These are phyloP conservation scores for Linnemannia elongata DNA, from an alignment of 192 early-diverging fungal genomes.

Conservation along the genomic window DNA sequence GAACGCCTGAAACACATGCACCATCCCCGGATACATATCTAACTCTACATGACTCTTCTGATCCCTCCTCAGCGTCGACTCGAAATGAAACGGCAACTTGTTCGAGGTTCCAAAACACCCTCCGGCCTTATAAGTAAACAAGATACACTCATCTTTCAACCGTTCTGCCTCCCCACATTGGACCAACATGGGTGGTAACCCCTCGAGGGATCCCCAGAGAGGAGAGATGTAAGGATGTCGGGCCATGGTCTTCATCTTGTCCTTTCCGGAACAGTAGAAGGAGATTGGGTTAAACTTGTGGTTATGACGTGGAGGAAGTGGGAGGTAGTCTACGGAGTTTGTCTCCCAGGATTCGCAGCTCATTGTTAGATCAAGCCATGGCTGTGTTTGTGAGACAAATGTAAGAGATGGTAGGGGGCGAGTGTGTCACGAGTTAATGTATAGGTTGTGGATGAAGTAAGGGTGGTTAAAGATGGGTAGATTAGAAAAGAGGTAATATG, in stretches of 20 bases:
- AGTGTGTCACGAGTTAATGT: not conserved
- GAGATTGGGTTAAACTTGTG: constrained; percentile 59
- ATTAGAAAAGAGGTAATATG: not conserved
- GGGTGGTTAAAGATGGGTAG: not conserved
- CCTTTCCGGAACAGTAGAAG: constrained; percentile 56
- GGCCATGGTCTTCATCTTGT: constrained; percentile 44
- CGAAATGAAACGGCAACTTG: constrained; percentile 17
- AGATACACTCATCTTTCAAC: constrained; percentile 60
- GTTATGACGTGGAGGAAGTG: constrained; percentile 38
- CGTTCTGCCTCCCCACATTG: constrained; percentile 69
- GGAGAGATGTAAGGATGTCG: constrained; percentile 70
- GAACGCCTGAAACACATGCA: constrained; percentile 52
- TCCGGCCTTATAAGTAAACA: constrained; percentile 54
- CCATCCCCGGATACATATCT: constrained; percentile 51
- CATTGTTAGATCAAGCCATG: constrained; percentile 70
- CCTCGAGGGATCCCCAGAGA: constrained; percentile 61
- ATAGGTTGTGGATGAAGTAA: not conserved
- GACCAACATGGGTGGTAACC: constrained; percentile 64
- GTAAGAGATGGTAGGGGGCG: not conserved
- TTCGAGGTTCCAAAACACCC: constrained; percentile 16
- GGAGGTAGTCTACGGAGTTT: constrained; percentile 54
- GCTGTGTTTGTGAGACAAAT: constrained; percentile 56
- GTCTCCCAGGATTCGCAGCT: constrained; percentile 63
- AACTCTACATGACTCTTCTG: constrained; percentile 19
- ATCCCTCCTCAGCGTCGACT: not conserved